Evolutionary conservation across 2,329 filamentous ascomycete genomes (phyloP), one percentile per base, ranked within the genome.

Genomic region (Chaetomiaceae sp.): DNA sequence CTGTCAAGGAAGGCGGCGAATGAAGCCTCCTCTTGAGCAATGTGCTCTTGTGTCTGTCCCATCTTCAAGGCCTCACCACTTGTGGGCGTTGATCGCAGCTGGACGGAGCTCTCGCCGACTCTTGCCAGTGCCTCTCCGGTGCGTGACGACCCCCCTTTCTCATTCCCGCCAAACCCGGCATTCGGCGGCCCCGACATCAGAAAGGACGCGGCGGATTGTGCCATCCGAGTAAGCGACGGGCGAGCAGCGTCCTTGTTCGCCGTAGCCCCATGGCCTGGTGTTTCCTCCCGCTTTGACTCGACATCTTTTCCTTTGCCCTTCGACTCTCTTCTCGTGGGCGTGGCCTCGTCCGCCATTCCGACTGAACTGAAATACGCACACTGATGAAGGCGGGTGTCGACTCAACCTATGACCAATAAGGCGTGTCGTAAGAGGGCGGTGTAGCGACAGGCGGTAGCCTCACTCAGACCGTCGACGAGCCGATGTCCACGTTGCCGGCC

Each of bases 1-100:
- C 54, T 56, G 50, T 68, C 64, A 31, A 72, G 55, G 48, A 73
- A 73, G 1, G 57, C 58, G 2, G 68, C 62, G 49, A 73, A 73
- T 0, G 61, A 62, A 3, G 62, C 60, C 52, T 72, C 69, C 37
- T 68, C 63, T 13, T 44, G 55, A 5, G 58, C 60, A 12, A 60
- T 54, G 38, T 68, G 64, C 41, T 60, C 58, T 21, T 64, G 60
- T 1, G 57, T 47, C 13, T 64, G 60, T 10, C 59, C 48, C 21
- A 62, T 58, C 44, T 58, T 65, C 50, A 72, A 62, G 27, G 55
- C 56, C 23, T 50, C 53, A 20, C 55, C 48, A 6, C 44, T 48
- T 33, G 49, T 23, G 16, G 41, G 25, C 33, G 50, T 50, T 16
- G 59, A 19, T 25, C 42, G 52, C 34, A 54, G 23, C 37, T 59